Conservation (phyloP, 2,329 filamentous ascomycete genomes). For the Biscogniauxia marginata region DNA sequence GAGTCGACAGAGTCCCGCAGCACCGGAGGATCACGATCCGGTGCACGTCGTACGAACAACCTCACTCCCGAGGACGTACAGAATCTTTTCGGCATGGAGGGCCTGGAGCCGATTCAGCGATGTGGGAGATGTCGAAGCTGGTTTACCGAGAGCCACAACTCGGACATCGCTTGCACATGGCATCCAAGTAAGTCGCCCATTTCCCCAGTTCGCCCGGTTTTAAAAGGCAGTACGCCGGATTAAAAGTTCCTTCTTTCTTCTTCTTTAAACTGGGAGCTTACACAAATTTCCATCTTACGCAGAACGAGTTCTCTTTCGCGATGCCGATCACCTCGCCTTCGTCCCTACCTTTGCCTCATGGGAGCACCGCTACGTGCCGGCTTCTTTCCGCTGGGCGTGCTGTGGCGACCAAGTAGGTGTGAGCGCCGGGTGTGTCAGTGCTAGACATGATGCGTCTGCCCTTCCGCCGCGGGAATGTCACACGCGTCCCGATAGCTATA, state of each 20-base stretch:
- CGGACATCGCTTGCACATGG: neutral
- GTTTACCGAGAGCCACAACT: slow-evolving; percentile 10
- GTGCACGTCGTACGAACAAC: neutral
- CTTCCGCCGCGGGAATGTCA: neutral
- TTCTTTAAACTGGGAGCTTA: neutral
- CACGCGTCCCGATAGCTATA: neutral
- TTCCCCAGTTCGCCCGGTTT: neutral
- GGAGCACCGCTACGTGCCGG: slow-evolving; percentile 2
- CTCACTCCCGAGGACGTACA: neutral
- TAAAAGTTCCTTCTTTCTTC: neutral
- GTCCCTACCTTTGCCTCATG: slow-evolving; percentile 1
- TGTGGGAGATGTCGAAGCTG: slow-evolving; percentile 2
- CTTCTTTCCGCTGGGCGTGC: slow-evolving; percentile 5
- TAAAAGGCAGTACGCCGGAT: too few relatives aligned
- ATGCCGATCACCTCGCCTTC: slow-evolving; percentile 2
- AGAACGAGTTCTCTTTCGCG: slow-evolving; percentile 4
- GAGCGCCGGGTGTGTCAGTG: neutral
- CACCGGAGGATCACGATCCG: neutral
- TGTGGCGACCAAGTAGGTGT: slow-evolving; percentile 1
- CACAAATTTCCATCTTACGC: neutral
- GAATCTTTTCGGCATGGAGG: neutral
- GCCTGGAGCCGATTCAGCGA: neutral
- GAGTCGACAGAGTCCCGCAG: neutral
- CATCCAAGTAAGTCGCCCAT: slow-evolving; percentile 1
- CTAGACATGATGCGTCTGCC: neutral